Percentiles rank a stretch among this genome's conserved stretches.
Conservation (phyloP, 2,329 filamentous ascomycete species). For the Seiridium unicorne region DNA sequence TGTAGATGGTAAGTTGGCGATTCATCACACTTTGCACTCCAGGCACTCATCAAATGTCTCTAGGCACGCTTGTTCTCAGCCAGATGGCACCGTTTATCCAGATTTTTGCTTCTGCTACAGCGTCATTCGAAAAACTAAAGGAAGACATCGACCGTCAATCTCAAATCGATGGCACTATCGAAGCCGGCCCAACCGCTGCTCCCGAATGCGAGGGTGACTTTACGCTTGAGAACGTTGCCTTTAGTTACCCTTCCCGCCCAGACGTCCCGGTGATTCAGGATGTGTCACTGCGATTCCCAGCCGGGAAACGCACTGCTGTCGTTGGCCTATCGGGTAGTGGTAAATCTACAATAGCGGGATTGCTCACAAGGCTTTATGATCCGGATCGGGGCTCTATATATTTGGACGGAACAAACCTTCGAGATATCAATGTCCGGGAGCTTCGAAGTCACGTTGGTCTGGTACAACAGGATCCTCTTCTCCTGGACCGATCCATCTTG, state of each 20-base stretch:
- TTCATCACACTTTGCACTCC: neutral
- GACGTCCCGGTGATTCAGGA: conserved; percentile 33
- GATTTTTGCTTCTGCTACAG: conserved; percentile 54
- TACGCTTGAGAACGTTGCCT: conserved; percentile 32
- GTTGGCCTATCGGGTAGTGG: conserved; percentile 49
- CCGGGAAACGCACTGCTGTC: conserved; percentile 42
- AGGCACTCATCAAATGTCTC: neutral
- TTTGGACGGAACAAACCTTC: conserved; percentile 47
- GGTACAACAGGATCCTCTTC: conserved; percentile 30
- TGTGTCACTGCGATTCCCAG: conserved; percentile 30
- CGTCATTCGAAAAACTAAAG: conserved; percentile 53
- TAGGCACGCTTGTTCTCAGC: conserved; percentile 54
- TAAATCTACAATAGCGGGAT: conserved; percentile 48
- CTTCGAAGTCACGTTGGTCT: conserved; percentile 28
- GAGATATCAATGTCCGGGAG: conserved; percentile 43
- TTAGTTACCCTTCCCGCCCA: conserved; percentile 36
- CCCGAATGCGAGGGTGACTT: conserved; percentile 39
- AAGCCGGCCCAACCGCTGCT: conserved; percentile 41
- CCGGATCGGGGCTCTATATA: conserved; percentile 45
- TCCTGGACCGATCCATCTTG: conserved; percentile 31
- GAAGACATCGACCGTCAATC: conserved; percentile 50
- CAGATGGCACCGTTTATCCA: conserved; percentile 61
- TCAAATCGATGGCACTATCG: conserved; percentile 41
- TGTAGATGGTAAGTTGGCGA: conserved; percentile 46
- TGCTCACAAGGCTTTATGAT: conserved; percentile 58